A percentile compares a stretch with the other conserved stretches of the same genome.
Evolutionary conservation across 352 stramenopile species (phyloP).

Genomic region (Globisporangium takayamanum): DNA sequence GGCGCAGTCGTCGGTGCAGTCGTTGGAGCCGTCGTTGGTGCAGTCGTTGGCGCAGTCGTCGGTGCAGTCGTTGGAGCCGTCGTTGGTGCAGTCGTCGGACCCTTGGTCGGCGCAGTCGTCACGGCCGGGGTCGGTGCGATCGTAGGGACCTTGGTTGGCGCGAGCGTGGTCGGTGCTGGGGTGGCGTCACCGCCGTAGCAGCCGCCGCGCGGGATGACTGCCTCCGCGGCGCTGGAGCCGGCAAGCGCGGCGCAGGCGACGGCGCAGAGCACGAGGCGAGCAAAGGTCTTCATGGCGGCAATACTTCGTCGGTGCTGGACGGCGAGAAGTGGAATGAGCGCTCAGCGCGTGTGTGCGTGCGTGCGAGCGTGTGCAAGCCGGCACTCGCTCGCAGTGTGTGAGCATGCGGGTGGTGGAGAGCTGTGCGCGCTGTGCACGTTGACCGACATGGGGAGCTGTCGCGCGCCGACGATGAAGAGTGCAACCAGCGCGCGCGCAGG

Average conservation of each 20-base stretch:
- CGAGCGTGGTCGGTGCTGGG: conserved; percentile 1
- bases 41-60: not conserved
- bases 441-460: not conserved
- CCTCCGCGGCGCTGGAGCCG: not conserved
- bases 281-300: conserved; percentile 9
- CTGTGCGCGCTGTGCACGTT: not conserved
- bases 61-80: not conserved
- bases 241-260: conserved; percentile 6
- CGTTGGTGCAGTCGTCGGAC: not conserved
- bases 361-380: no score
- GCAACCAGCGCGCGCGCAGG: not conserved
- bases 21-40: no score
- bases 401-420: not conserved
- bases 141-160: conserved; percentile 2
- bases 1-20: no score
- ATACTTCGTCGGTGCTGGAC: conserved; percentile 9
- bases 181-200: conserved; percentile 10
- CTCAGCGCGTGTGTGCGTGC: not conserved
- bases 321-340: conserved; percentile 11
- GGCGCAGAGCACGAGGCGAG: conserved; percentile 10
- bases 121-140: not conserved
- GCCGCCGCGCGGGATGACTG: conserved; percentile 9
- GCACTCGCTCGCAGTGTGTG: no score
- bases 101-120: not conserved
- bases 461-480: no score